Evolutionary conservation across 2,329 filamentous ascomycete genomes (phyloP).

Genomic region (Fusarium illudens): DNA sequence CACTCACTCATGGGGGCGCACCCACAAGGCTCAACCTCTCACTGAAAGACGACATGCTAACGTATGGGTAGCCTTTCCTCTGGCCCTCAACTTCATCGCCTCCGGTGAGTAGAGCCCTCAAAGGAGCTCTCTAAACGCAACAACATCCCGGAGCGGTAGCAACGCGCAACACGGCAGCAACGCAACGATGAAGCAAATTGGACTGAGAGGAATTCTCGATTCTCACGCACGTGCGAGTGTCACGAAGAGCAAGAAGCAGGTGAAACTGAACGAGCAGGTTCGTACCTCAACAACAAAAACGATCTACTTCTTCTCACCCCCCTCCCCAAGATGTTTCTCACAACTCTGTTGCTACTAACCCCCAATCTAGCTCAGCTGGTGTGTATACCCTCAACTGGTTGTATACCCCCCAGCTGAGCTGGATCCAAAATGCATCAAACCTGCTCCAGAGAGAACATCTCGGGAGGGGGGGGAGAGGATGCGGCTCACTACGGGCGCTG

Average conservation of each 20-base stretch:
- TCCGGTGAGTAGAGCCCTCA: constrained; percentile 78
- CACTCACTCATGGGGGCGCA: neutral
- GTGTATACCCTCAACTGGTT: too few relatives aligned
- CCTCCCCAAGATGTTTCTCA: constrained; percentile 35
- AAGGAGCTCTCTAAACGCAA: constrained; percentile 31
- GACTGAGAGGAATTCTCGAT: constrained; percentile 10
- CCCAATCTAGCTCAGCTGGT: constrained; percentile 8
- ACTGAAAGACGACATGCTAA: constrained; percentile 41
- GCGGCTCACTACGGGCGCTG: constrained; percentile 88
- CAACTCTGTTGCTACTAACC: constrained; percentile 42
- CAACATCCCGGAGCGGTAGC: constrained; percentile 70
- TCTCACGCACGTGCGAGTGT: constrained; percentile 26
- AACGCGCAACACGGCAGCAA: constrained; percentile 51
- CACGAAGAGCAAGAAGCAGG: constrained; percentile 18
- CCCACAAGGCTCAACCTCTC: neutral
- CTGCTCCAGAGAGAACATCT: constrained; percentile 42
- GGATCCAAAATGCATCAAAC: constrained; percentile 3
- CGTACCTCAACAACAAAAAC: constrained; percentile 51
- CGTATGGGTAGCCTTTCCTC: constrained; percentile 70
- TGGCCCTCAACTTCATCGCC: constrained; percentile 90
- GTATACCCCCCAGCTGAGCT: neutral
- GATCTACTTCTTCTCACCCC: constrained; percentile 49
- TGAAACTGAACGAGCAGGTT: constrained; percentile 51
- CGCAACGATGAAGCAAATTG: constrained; percentile 11
- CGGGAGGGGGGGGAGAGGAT: constrained; percentile 51